Evolutionary conservation across 139 green algal species (phyloP), one percentile per base, ranked within the genome.

Genomic region (Deuterostichococcus epilithicus): DNA sequence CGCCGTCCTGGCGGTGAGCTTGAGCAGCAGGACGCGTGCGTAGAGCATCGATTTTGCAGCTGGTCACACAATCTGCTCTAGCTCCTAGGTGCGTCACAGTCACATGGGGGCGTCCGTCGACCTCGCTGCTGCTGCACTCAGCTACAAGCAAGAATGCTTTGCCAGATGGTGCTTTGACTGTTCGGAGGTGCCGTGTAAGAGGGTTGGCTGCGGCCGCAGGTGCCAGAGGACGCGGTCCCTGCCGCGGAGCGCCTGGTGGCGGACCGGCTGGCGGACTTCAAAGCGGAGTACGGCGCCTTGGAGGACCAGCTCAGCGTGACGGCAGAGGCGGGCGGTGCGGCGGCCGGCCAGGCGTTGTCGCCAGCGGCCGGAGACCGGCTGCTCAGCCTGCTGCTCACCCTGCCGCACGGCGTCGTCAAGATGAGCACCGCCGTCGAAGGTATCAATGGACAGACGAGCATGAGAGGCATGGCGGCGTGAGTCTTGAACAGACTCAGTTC

Each of bases 391-490:
- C 80, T 94, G 44, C 70, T 79, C 18, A 76, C 68, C 5, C 68
- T 94, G 68, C 90, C 90, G 10, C 89, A 95, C 76, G 90, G 90
- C 3, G 82, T 88, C 25, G 26, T 89, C 36, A 92, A 92, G 75
- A 83, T 85, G 70, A 89, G 81, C 1, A 84, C 91, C 47, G 77
- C 84, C 26, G 79, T 94, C 22, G 74, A 79, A 44, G 87, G 86
- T 89, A 13, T 52, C 71, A 0, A 80, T n/a, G 35, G 20, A 52
- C 13, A 52, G 13, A 52, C 8, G 13, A 52, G 42, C n/a, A n/a
- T n/a, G n/a, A n/a, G n/a, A n/a, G n/a, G n/a, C n/a, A n/a, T n/a
- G n/a, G n/a, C n/a, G n/a, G n/a, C n/a, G n/a, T n/a, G n/a, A n/a
- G n/a, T n/a, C n/a, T n/a, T n/a, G n/a, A n/a, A n/a, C n/a, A n/a